A percentile compares a stretch with the other conserved stretches of the same genome.
These are phyloP conservation scores for Aspergillus transmontanensis DNA, from an alignment of 2,329 filamentous ascomycete species.

Conservation along the genomic window DNA sequence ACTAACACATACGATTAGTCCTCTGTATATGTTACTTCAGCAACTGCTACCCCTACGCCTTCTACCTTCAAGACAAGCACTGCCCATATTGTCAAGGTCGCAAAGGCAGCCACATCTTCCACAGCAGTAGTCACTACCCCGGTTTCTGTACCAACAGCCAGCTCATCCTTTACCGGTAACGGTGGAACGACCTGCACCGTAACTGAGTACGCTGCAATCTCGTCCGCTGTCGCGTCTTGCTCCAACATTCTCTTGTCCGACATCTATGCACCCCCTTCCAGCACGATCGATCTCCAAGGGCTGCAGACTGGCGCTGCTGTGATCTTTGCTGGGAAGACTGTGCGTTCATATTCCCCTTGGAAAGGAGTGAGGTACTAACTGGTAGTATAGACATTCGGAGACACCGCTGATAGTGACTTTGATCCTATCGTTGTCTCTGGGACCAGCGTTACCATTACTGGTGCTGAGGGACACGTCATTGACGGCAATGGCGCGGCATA, in stretches of 20 bases:
- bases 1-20: background rate
- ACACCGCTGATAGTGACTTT: conserved; percentile 28
- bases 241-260: conserved; percentile 45
- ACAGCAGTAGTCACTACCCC: background rate
- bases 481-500: conserved; percentile 46
- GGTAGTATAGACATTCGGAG: background rate
- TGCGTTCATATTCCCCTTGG: conserved; percentile 1
- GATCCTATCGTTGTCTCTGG: conserved; percentile 43
- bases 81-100: background rate
- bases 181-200: conserved; percentile 26
- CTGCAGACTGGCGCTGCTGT: conserved; percentile 46
- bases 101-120: background rate
- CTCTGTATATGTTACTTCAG: background rate
- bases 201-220: conserved; percentile 34
- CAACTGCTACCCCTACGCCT: background rate
- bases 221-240: conserved; percentile 44
- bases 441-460: conserved; percentile 44
- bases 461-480: conserved; percentile 36
- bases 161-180: conserved; percentile 6
- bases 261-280: conserved; percentile 42
- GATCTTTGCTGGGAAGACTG: conserved; percentile 43
- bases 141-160: background rate
- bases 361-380: background rate
- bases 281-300: conserved; percentile 44
- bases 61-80: background rate